A percentile compares a stretch with the other conserved stretches of the same genome.
phyloP scores from a whole-genome alignment of 208 protist genomes.

The Crithidia bombi region DNA sequence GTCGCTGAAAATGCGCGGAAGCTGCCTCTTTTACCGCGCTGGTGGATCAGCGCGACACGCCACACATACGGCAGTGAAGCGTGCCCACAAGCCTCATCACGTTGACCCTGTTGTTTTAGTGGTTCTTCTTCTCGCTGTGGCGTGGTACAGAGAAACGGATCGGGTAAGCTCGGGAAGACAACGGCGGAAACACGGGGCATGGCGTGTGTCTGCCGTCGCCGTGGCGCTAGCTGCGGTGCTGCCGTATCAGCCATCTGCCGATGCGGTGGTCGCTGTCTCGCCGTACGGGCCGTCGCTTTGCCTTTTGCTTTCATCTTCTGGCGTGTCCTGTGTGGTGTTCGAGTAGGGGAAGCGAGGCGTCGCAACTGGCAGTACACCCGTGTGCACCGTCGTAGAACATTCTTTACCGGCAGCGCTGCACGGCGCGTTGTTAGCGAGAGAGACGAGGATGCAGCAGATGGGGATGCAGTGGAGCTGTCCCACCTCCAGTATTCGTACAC shows the following conservation, averaged over 20 bases:
- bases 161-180: conserved; percentile 23
- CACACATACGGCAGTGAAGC: conserved; percentile 11
- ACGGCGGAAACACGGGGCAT: conserved; percentile 10
- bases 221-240: no score
- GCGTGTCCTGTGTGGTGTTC: not conserved
- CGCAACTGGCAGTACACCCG: conserved; percentile 10
- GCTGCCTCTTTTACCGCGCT: not conserved
- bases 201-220: not conserved
- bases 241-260: no score
- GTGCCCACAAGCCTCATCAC: not conserved
- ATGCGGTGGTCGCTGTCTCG: no score
- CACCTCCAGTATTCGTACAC: conserved; percentile 68
- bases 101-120: no score
- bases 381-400: conserved; percentile 11
- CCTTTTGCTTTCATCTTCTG: not conserved
- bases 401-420: not conserved
- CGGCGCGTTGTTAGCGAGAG: not conserved
- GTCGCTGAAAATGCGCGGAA: not conserved
- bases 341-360: not conserved
- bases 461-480: not conserved
- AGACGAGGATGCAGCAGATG: not conserved
- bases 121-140: not conserved
- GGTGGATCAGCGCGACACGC: conserved; percentile 19
- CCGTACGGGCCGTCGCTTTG: not conserved
- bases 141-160: conserved; percentile 10